Base-by-base conservation (phyloP, 1,139 yeast species). In the Geotrichum fermentans region DNA sequence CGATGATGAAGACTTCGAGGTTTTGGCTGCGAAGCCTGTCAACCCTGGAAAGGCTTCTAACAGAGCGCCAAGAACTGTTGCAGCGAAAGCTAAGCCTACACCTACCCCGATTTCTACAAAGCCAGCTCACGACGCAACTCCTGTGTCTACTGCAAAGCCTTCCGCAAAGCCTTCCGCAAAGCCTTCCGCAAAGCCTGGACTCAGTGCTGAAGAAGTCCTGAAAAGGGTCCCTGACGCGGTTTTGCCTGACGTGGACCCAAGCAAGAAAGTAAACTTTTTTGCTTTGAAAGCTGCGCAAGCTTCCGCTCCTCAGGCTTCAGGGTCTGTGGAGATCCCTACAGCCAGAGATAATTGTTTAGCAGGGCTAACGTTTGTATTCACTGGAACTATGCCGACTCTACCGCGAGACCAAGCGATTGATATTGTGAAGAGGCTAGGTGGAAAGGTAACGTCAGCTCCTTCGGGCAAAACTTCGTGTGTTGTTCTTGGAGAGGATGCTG, bases 401-500 rank as follows among this genome's bases (percentile, higher is more conserved):
- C 87, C 86, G 53, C 77, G 99, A 55, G 82, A 78, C 1, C 81
- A 79, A 26, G 83, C 92, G 20, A 94, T 84, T 60, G 75, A 76
- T 29, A 64, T 87, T 22, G 96, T 96, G 3, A 82, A 86, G 60
- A 74, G 77, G 55, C 89, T 90, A 60, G 98, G 98, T 14, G 99
- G 96, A n/a, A 83, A 83, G 60, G 96, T 90, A 11, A 87, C 96
- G 1, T 80, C 87, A 56, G 78, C 96, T 0, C 84, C 92, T 28
- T 85, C 94, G 47, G 81, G 88, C 18, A 86, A 83, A 61, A 94
- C 98, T 0, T 79, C 88, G 33, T 73, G 89, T 42, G 96, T 92
- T 4, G 97, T 92, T 1, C 73, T 94, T 28, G 99, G 99, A 5
- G 88, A 79, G 45, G 97, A 92, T 58, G 98, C 98, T 1, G 99